A percentile compares a stretch with the other conserved stretches of the same genome.
Conservation (phyloP, 169 alveolate species). For the Perkinsus chesapeaki region DNA sequence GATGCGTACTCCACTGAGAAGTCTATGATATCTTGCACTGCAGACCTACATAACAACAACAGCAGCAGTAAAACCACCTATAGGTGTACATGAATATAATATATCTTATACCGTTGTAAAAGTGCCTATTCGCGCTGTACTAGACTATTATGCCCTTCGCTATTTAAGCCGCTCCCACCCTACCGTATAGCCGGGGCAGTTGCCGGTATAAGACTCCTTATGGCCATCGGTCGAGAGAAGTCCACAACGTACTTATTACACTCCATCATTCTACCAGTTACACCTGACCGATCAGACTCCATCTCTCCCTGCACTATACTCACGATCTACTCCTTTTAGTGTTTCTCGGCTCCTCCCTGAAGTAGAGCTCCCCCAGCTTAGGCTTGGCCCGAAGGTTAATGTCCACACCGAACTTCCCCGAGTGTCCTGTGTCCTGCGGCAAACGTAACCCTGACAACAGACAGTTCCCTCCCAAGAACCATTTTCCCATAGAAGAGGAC, state of each 20-base stretch:
- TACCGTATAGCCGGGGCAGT: background rate
- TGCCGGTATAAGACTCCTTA: background rate
- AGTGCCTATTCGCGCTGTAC: too few relatives aligned
- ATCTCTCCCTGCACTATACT: background rate
- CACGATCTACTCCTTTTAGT: background rate
- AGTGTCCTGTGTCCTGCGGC: background rate
- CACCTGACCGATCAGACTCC: background rate
- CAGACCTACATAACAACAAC: background rate
- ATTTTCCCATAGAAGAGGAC: background rate
- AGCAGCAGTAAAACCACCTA: background rate
- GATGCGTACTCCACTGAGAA: background rate
- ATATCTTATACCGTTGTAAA: too few relatives aligned
- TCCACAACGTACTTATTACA: background rate
- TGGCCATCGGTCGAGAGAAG: background rate
- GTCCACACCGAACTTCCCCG: background rate
- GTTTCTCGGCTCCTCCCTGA: background rate
- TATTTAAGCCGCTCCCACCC: background rate
- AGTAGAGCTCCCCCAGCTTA: background rate
- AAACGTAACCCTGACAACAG: background rate
- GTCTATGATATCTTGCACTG: background rate
- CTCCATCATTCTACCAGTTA: background rate
- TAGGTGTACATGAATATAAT: too few relatives aligned
- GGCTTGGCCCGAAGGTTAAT: background rate
- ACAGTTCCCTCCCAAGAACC: background rate
- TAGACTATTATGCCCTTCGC: too few relatives aligned